phyloP scores from a whole-genome alignment of 768 basidiomycete genomes.

The Tricholoma matsutake region DNA sequence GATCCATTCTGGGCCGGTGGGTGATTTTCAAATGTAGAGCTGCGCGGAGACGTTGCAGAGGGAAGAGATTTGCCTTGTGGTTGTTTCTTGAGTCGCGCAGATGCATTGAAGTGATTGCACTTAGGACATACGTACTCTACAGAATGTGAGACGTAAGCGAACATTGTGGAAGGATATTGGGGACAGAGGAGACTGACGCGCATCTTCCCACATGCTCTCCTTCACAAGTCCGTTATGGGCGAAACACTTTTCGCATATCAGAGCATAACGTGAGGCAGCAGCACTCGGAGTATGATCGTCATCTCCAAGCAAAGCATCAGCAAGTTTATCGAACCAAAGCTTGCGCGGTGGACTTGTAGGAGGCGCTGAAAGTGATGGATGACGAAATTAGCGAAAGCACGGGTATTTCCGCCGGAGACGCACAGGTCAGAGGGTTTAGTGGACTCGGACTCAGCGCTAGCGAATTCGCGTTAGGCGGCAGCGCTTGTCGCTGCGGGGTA shows the following conservation, averaged over 20 bases:
- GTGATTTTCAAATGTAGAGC: conserved; percentile 1
- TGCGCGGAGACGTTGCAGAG: conserved; percentile 7
- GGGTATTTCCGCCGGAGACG: neutral
- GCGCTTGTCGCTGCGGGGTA: conserved; percentile 25
- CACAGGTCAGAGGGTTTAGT: conserved; percentile 5
- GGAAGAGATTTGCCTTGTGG: conserved; percentile 17
- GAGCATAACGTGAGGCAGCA: conserved; percentile 63
- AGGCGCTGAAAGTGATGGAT: conserved; percentile 12
- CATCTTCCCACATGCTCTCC: conserved; percentile 76
- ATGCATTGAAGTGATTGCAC: conserved; percentile 79
- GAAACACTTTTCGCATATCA: conserved; percentile 88
- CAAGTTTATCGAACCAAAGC: conserved; percentile 85
- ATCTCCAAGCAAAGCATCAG: conserved; percentile 83
- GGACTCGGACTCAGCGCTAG: conserved; percentile 6
- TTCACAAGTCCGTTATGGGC: conserved; percentile 86
- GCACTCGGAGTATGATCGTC: conserved; percentile 49
- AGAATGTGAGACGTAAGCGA: neutral
- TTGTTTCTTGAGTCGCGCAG: conserved; percentile 34
- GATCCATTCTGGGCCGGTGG: neutral
- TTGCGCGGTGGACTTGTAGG: conserved; percentile 53
- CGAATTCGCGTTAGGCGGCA: conserved; percentile 21
- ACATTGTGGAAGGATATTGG: neutral
- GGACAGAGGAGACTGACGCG: conserved; percentile 53
- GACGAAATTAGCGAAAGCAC: neutral
- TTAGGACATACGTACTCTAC: conserved; percentile 85